A percentile compares a stretch with the other conserved stretches of the same genome.
phyloP scores from a whole-genome alignment of 129 eudicot species.

The carrot (Daucus carota) region DH1_v3.0 NC_030383.2:6794001-6794500 shows the following conservation, averaged over 20 bases:
- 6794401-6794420: constrained; percentile 3
- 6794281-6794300: constrained; percentile 1
- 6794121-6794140: background rate
- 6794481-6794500: background rate
- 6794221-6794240: constrained; percentile 7
- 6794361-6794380: background rate
- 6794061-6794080: constrained; percentile 6
- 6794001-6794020: constrained; percentile 23
- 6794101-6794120: constrained; percentile 23
- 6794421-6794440: constrained; percentile 5
- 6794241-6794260: background rate
- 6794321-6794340: background rate
- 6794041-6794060: constrained; percentile 8
- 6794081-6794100: constrained; percentile 27
- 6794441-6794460: background rate
- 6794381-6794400: background rate
- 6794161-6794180: constrained; percentile 21
- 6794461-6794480: background rate
- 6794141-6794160: constrained; percentile 3
- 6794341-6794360: background rate
- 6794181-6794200: constrained; percentile 14
- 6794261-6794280: background rate
- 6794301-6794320: background rate
- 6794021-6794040: constrained; percentile 10
- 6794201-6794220: background rate